Base-by-base conservation (phyloP, 2,329 filamentous ascomycete species). In the Pseudogymnoascus sp. region DNA sequence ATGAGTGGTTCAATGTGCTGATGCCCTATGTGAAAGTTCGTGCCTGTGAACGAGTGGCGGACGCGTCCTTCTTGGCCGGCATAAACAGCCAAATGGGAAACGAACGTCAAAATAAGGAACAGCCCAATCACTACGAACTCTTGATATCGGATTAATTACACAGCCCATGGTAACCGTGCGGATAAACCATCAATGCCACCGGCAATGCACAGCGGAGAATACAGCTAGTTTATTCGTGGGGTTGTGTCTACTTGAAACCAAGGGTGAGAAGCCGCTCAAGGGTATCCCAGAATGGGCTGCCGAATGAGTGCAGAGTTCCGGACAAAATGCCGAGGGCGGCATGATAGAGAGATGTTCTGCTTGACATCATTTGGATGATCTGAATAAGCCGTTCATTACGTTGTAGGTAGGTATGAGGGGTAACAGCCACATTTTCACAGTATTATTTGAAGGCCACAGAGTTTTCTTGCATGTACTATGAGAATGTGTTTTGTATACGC, bases 91-190 rank as follows among this genome's bases (percentile, higher is more conserved):
- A 56, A 56, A 56, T 56, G 49, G 49, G 16, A 5, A 5, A 31
- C 25, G 49, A 56, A 56, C 49, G 49, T 56, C 49, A 36, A 56
- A 56, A 56, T 56, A 56, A 56, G 11, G 49, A 36, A 56, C 49
- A 36, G 49, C 18, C 49, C 49, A 56, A 56, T 34, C 49, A 36
- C 5, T 56, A 14, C 12, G 16, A 34, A 34, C 14, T 14, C 21
- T 56, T 16, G n/a, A 56, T 14, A 5, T 56, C 9, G 8, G 25
- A 36, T 56, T 56, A 34, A 34, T 56, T 56, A 11, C 28, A 34
- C 28, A 56, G n/a, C 9, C 49, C 49, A 16, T 56, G 28, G 28
- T 34, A 56, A 34, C 28, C 49, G 28, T 56, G 28, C 49, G 49
- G 49, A 56, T 56, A 56, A 56, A 56, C 49, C 43, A 16, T 5